Percentiles rank a stretch among this genome's conserved stretches.
These are phyloP conservation scores for Poa annua DNA, from an alignment of 176 grass and related monocot genomes.

Conservation along the genomic window DNA sequence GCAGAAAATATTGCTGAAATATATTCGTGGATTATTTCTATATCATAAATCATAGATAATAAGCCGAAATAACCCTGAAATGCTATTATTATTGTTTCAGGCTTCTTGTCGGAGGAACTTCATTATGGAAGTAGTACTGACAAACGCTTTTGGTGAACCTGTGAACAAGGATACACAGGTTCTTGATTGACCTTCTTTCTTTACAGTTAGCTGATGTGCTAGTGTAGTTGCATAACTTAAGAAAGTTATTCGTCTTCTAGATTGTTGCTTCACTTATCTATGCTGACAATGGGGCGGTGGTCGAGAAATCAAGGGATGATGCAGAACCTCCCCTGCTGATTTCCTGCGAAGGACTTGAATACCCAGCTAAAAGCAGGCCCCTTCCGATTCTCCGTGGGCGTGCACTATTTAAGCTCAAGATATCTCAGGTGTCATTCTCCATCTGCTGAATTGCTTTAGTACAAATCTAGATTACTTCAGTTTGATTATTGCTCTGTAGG, in stretches of 20 bases:
- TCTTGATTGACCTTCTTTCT: slow-evolving; percentile 29
- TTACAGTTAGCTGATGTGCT: not conserved
- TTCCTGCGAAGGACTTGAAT: slow-evolving; percentile 88
- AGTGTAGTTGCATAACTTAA: slow-evolving; percentile 26
- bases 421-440: slow-evolving; percentile 73
- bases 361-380: slow-evolving; percentile 71
- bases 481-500: slow-evolving; percentile 28
- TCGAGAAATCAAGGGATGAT: slow-evolving; percentile 90
- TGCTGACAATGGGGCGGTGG: slow-evolving; percentile 74
- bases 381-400: slow-evolving; percentile 72
- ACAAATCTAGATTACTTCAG: slow-evolving; percentile 13
- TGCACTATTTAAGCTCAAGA: slow-evolving; percentile 89
- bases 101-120: slow-evolving; percentile 93
- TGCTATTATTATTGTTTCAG: slow-evolving; percentile 50
- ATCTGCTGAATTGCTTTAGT: slow-evolving; percentile 10
- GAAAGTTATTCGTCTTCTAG: slow-evolving; percentile 53
- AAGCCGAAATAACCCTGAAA: not conserved
- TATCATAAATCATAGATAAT: not conserved
- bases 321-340: slow-evolving; percentile 82
- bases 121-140: slow-evolving; percentile 74
- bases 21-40: slow-evolving; percentile 29
- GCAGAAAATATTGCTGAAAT: slow-evolving; percentile 10
- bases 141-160: slow-evolving; percentile 68
- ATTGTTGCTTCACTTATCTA: slow-evolving; percentile 85
- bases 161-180: slow-evolving; percentile 80